Conservation (phyloP, 2,329 filamentous ascomycete genomes). For the Aspergillus niger region DNA sequence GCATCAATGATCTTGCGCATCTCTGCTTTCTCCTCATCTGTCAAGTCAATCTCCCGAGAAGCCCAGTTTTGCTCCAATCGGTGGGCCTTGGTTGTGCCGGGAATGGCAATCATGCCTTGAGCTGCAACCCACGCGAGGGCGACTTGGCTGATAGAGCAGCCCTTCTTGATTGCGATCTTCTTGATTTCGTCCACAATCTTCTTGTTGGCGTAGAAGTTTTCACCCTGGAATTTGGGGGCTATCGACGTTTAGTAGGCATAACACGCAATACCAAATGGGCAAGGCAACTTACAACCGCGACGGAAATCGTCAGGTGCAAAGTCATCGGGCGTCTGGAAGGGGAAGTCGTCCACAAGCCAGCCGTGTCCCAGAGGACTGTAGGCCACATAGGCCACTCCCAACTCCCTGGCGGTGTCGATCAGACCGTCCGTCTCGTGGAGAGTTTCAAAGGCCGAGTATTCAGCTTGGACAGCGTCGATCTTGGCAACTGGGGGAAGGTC, state of each 20-base stretch:
- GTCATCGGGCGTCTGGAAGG: slow-evolving; percentile 49
- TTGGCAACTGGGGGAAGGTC: slow-evolving; percentile 43
- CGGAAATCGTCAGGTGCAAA: slow-evolving; percentile 49
- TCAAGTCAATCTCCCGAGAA: slow-evolving; percentile 40
- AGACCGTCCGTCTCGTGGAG: slow-evolving; percentile 45
- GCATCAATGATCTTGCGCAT: slow-evolving; percentile 44
- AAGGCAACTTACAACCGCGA: slow-evolving; percentile 33
- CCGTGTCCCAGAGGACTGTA: slow-evolving; percentile 53
- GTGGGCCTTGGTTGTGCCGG: slow-evolving; percentile 47
- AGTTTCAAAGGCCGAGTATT: slow-evolving; percentile 50
- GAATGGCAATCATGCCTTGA: slow-evolving; percentile 50
- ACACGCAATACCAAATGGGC: not conserved
- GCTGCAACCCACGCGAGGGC: slow-evolving; percentile 46
- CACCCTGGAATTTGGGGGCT: slow-evolving; percentile 43
- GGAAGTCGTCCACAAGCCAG: slow-evolving; percentile 51
- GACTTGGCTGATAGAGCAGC: slow-evolving; percentile 39
- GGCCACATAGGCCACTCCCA: slow-evolving; percentile 48
- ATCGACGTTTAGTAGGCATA: not conserved
- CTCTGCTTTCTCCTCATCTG: slow-evolving; percentile 42
- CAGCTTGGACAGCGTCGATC: slow-evolving; percentile 51
- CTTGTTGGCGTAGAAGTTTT: slow-evolving; percentile 50
- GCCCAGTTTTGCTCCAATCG: slow-evolving; percentile 47
- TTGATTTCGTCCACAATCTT: slow-evolving; percentile 47
- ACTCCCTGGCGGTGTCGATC: slow-evolving; percentile 45
- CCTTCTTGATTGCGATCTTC: slow-evolving; percentile 40